Conservation (phyloP, 2,329 filamentous ascomycete species). For the Penicillium psychrosexuale region DNA sequence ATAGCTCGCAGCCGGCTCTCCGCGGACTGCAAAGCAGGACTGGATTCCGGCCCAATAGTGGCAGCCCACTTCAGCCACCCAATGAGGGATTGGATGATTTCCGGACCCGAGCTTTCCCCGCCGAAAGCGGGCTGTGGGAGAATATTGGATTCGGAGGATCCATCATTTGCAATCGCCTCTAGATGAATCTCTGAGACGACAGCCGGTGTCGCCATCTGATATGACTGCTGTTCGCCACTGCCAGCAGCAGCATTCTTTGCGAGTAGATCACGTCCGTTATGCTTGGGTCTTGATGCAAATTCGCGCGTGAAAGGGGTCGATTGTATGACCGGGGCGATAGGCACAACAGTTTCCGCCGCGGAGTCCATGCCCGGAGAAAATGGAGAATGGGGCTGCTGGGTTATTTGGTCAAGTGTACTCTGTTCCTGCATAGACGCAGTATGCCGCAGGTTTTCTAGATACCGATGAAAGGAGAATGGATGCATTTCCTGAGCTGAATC, state of each 20-base stretch:
- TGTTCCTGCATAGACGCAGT: constrained; percentile 20
- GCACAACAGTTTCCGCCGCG: background rate
- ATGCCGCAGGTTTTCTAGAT: constrained; percentile 35
- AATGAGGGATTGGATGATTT: constrained; percentile 36
- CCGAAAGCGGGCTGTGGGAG: background rate
- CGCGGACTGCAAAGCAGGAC: constrained; percentile 31
- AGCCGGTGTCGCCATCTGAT: constrained; percentile 35
- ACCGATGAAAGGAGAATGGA: constrained; percentile 37
- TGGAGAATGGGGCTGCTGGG: constrained; percentile 13
- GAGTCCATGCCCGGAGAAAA: constrained; percentile 2
- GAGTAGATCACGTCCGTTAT: constrained; percentile 31
- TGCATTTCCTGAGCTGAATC: constrained; percentile 35
- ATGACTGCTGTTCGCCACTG: constrained; percentile 11
- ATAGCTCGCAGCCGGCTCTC: constrained; percentile 38
- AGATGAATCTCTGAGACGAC: constrained; percentile 41
- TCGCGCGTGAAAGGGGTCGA: constrained; percentile 25
- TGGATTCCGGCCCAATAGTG: constrained; percentile 16
- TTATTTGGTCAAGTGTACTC: constrained; percentile 6
- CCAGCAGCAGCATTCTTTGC: constrained; percentile 14
- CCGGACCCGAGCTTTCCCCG: constrained; percentile 11
- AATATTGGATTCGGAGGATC: background rate
- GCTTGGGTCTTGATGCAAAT: constrained; percentile 26
- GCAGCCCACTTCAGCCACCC: constrained; percentile 33
- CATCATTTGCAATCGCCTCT: constrained; percentile 33
- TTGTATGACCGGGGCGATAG: background rate